phyloP scores from a whole-genome alignment of 306 rosid species.

The Fragaria ananassa region DNA sequence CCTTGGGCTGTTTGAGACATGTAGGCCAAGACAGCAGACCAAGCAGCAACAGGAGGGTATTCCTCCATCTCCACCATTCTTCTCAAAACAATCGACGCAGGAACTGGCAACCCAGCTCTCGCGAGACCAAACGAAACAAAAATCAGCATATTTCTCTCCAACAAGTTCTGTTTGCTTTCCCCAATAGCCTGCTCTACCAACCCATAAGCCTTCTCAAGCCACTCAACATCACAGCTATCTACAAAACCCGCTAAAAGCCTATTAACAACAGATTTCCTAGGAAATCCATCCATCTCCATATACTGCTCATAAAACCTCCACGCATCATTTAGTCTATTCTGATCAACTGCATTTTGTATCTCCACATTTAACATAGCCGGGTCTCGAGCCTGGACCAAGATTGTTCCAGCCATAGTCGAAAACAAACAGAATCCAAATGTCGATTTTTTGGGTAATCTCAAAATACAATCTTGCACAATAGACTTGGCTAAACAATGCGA shows the following conservation, averaged over 20 bases:
- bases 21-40: background rate
- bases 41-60: constrained; percentile 3
- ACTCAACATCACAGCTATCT: background rate
- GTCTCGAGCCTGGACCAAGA: constrained; percentile 13
- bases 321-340: background rate
- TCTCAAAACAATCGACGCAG: background rate
- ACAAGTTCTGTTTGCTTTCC: background rate
- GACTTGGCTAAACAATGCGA: background rate
- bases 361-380: background rate
- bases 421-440: background rate
- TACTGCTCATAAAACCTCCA: constrained; percentile 4
- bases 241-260: background rate
- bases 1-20: constrained; percentile 1
- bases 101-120: background rate
- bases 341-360: background rate
- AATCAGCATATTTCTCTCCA: background rate
- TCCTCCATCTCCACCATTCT: background rate
- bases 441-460: background rate
- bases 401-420: constrained; percentile 2
- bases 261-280: constrained; percentile 1
- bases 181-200: background rate
- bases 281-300: constrained; percentile 3
- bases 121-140: background rate
- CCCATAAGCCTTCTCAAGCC: background rate
- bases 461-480: background rate